Evolutionary conservation across 2,329 filamentous ascomycete species (phyloP).

Genomic region (Lasiodiplodia gonubiensis): DNA sequence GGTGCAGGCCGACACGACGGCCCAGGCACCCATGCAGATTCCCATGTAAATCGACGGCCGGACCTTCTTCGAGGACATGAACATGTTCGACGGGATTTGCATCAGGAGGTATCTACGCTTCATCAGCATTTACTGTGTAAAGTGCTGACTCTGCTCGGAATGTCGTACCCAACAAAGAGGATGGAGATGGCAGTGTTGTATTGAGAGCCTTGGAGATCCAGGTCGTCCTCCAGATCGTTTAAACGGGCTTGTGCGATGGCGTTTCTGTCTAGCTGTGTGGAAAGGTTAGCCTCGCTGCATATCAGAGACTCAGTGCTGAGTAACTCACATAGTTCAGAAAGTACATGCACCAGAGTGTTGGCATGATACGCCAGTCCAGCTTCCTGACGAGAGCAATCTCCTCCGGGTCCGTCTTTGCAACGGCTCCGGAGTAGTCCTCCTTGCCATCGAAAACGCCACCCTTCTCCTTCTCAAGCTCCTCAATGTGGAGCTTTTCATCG

Average conservation of each 20-base stretch:
- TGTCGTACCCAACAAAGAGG: conserved; percentile 59
- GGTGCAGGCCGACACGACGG: conserved; percentile 45
- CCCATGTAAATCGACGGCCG: conserved; percentile 45
- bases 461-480: conserved; percentile 1
- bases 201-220: background rate
- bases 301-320: conserved; percentile 39
- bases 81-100: conserved; percentile 51
- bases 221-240: conserved; percentile 65
- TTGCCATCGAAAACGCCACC: conserved; percentile 30
- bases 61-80: conserved; percentile 45
- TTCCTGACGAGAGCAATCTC: conserved; percentile 44
- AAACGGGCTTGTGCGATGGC: conserved; percentile 69
- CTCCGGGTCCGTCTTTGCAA: conserved; percentile 42
- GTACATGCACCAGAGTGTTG: conserved; percentile 51
- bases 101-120: conserved; percentile 46
- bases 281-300: conserved; percentile 17
- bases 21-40: conserved; percentile 48
- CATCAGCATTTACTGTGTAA: conserved; percentile 63
- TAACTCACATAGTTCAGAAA: conserved; percentile 40
- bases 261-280: conserved; percentile 59
- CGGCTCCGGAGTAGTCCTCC: conserved; percentile 42
- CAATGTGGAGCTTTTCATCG: background rate
- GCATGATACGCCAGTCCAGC: conserved; percentile 42
- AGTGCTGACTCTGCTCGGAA: conserved; percentile 43
- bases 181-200: conserved; percentile 60